Percentiles rank a stretch among this genome's conserved stretches.
These are phyloP conservation scores for Sporothrix pseudoabietina DNA, from an alignment of 2,329 filamentous ascomycete species.

Conservation along the genomic window DNA sequence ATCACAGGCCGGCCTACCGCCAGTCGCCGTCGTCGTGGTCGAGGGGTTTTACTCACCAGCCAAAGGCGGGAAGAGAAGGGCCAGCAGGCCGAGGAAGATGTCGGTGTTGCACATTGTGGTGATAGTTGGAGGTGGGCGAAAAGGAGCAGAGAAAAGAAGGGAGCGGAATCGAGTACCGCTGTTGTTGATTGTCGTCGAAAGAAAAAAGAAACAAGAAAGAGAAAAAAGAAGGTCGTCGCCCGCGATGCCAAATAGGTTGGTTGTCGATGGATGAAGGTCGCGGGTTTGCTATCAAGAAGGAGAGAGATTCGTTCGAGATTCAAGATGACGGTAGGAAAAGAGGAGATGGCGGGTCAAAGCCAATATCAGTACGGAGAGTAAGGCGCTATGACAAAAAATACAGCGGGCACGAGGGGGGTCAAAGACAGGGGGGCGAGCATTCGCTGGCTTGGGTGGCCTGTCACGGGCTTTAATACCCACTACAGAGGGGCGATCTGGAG, in stretches of 20 bases:
- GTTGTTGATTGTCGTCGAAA: background rate
- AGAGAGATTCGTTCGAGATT: background rate
- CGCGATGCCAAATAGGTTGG: background rate
- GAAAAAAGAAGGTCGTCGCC: background rate
- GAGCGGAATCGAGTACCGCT: background rate
- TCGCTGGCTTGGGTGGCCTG: background rate
- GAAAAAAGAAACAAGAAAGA: background rate
- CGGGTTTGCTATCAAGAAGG: background rate
- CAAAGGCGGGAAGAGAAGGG: conserved; percentile 66
- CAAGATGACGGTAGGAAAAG: conserved; percentile 19
- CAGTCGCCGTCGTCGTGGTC: background rate
- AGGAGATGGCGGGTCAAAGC: conserved; percentile 9
- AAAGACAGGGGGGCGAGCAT: background rate
- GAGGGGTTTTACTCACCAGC: conserved; percentile 54
- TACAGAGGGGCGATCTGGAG: background rate
- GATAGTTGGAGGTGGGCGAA: background rate
- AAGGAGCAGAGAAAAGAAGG: background rate
- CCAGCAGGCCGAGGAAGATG: conserved; percentile 64
- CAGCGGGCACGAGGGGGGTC: background rate
- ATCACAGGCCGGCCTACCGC: background rate
- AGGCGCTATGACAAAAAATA: conserved; percentile 1
- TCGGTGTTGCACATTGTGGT: conserved; percentile 60
- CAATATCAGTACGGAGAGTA: background rate
- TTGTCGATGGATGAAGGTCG: background rate
- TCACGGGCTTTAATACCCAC: background rate